Conservation (phyloP, 306 rosid species). For the Prosopis cineraria region DNA sequence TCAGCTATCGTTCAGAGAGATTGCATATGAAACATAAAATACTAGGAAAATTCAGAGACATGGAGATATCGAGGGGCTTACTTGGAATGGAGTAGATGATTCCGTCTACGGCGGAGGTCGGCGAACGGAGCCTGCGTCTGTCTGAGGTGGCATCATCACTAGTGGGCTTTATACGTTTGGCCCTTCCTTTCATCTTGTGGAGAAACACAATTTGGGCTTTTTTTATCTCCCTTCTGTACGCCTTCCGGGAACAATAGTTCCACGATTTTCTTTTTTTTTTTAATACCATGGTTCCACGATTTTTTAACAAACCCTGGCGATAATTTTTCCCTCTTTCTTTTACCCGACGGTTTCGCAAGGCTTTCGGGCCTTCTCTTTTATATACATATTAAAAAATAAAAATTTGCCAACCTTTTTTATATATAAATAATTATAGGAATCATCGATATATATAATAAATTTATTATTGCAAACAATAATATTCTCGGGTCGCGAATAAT, state of each 20-base stretch:
- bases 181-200: neutral
- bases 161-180: neutral
- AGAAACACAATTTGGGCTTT: neutral
- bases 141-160: neutral
- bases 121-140: neutral
- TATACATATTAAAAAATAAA: too few species aligned
- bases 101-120: neutral
- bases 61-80: neutral
- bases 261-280: too few species aligned
- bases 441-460: too few species aligned
- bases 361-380: too few species aligned
- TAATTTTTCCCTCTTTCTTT: too few species aligned
- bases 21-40: neutral
- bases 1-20: neutral
- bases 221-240: neutral
- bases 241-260: neutral
- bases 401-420: too few species aligned
- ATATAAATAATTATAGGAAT: too few species aligned
- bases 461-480: too few species aligned
- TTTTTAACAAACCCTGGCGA: too few species aligned
- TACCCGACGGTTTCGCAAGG: too few species aligned
- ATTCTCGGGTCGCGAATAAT: too few species aligned
- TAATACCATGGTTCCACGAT: too few species aligned
- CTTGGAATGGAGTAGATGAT: neutral
- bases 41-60: neutral